Evolutionary conservation across 805 yeast genomes (phyloP).

Genomic region (Ascoidea tarda): DNA sequence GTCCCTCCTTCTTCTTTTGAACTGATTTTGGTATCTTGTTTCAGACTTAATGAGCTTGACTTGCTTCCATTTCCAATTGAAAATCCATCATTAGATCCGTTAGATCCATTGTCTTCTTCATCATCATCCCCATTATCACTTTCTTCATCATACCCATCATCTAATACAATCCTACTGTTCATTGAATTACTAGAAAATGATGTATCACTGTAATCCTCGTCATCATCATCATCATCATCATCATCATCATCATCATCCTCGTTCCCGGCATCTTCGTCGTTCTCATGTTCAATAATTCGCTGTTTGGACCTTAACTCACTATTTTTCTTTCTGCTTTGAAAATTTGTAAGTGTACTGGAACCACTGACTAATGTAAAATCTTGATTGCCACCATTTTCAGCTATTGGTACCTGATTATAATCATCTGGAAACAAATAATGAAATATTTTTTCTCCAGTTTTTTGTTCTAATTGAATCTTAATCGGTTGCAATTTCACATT

Average conservation of each 20-base stretch:
- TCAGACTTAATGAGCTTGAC: not conserved
- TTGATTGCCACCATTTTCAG: conserved; percentile 3
- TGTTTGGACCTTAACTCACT: not conserved
- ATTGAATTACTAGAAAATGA: not conserved
- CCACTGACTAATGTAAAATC: not conserved
- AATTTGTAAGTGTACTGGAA: conserved; percentile 2
- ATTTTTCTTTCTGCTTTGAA: conserved; percentile 5
- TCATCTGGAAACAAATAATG: conserved; percentile 57
- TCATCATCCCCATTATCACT: conserved; percentile 9
- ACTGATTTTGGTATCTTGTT: not conserved
- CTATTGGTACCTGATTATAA: conserved; percentile 13
- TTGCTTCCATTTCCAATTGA: not conserved
- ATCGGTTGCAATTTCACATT: conserved; percentile 51
- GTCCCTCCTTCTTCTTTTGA: conserved; percentile 6
- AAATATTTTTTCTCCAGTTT: conserved; percentile 46
- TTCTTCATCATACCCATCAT: conserved; percentile 8
- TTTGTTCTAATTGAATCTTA: conserved; percentile 59
- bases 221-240: conserved; percentile 8
- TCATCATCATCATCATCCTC: conserved; percentile 7
- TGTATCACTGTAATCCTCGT: conserved; percentile 1
- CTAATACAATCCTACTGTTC: not conserved
- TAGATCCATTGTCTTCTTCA: conserved; percentile 3
- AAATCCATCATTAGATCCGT: not conserved
- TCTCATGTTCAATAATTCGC: not conserved
- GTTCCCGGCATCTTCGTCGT: not conserved